Conservation (phyloP, 2,329 filamentous ascomycete species). For the Beauveria bassiana region DNA sequence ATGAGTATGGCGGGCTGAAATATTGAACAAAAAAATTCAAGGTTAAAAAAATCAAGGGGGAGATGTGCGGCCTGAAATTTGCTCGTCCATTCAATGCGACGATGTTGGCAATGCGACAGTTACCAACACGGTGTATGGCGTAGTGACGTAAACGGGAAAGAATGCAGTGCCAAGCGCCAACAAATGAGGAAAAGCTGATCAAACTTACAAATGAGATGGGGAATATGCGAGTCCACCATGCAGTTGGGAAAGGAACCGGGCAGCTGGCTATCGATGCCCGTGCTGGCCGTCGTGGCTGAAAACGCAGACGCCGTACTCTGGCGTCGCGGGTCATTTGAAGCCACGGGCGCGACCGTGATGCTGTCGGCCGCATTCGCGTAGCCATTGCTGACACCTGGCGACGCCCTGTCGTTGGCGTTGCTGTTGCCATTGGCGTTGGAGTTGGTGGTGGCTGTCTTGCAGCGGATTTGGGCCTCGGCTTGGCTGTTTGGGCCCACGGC, state of each 20-base stretch:
- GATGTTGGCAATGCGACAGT: not conserved
- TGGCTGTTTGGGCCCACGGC: constrained; percentile 26
- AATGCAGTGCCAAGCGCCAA: not conserved
- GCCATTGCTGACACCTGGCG: not conserved
- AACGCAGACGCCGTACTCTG: constrained; percentile 25
- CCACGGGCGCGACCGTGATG: constrained; percentile 16
- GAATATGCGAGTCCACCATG: constrained; percentile 34
- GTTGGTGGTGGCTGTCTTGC: constrained; percentile 28
- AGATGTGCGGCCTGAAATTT: not conserved
- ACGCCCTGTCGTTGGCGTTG: constrained; percentile 11
- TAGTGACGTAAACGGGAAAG: not conserved
- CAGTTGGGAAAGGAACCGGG: constrained; percentile 20
- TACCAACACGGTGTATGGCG: not conserved
- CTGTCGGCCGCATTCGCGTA: not conserved
- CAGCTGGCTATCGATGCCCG: constrained; percentile 22
- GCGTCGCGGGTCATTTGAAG: constrained; percentile 28
- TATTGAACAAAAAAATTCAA: not conserved
- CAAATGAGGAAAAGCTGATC: constrained; percentile 4
- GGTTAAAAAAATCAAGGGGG: not conserved
- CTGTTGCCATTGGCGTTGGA: constrained; percentile 18
- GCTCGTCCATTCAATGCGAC: not conserved
- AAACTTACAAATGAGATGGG: constrained; percentile 28
- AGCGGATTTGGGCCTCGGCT: constrained; percentile 38
- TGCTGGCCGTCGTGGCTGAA: constrained; percentile 10
- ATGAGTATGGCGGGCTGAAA: not conserved